These are phyloP conservation scores for Corynascus novoguineensis DNA, from an alignment of 495 filamentous ascomycete genomes.

Conservation along the genomic window DNA sequence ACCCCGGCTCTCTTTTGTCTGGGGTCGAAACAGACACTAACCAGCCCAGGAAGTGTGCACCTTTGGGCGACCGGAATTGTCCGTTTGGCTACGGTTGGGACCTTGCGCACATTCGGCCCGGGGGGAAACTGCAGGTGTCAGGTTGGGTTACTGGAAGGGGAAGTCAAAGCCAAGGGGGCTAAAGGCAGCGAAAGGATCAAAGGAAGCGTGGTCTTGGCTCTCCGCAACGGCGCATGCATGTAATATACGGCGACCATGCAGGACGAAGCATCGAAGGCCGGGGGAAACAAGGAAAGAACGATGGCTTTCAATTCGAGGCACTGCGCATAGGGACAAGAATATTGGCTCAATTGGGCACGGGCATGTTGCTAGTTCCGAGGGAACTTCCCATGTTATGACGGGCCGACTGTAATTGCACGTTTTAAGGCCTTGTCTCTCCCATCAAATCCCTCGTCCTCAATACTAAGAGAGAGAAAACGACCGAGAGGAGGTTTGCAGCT, in stretches of 20 bases:
- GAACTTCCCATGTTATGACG: constrained; percentile 11
- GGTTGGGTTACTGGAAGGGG: background rate
- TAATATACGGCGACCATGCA: constrained; percentile 22
- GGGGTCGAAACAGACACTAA: background rate
- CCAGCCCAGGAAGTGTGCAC: no score
- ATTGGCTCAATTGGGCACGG: constrained; percentile 32
- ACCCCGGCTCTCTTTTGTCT: constrained; percentile 1
- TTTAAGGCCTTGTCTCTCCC: background rate
- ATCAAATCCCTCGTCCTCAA: background rate
- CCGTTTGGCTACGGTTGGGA: background rate
- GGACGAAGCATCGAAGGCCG: constrained; percentile 16
- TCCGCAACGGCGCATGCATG: constrained; percentile 25
- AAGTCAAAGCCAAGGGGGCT: no score
- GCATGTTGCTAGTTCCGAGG: constrained; percentile 19
- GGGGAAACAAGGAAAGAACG: constrained; percentile 24
- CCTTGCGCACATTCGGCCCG: background rate
- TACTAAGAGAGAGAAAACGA: background rate
- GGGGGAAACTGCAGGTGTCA: background rate
- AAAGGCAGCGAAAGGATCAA: background rate
- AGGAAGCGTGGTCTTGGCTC: constrained; percentile 17
- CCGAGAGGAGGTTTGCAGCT: background rate
- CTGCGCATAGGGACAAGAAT: no score
- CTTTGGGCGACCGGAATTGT: background rate
- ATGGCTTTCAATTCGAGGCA: constrained; percentile 20
- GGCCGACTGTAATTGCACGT: constrained; percentile 11